These are phyloP conservation scores for Thalassiosira gravida DNA, from an alignment of 352 stramenopile genomes.

Conservation along the genomic window DNA sequence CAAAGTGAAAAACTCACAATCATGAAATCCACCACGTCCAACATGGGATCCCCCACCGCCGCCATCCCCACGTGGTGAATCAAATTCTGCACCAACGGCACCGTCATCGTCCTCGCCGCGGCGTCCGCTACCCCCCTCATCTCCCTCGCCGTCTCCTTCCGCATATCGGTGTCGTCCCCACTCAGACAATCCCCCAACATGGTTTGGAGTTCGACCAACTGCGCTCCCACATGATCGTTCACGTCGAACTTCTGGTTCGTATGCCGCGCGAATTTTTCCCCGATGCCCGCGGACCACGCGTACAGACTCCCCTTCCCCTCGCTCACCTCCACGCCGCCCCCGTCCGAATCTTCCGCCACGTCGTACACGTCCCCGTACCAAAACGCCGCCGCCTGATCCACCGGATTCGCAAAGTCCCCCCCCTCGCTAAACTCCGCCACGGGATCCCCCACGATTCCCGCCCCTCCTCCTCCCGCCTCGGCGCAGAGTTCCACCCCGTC, in stretches of 20 bases:
- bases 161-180: no score
- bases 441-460: constrained; percentile 8
- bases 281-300: constrained; percentile 61
- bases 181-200: constrained; percentile 37
- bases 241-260: no score
- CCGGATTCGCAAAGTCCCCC: constrained; percentile 36
- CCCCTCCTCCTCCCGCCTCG: not conserved
- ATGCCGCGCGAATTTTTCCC: no score
- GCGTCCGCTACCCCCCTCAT: constrained; percentile 52
- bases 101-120: constrained; percentile 61
- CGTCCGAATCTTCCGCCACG: not conserved
- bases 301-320: constrained; percentile 59
- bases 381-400: constrained; percentile 76
- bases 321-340: not conserved
- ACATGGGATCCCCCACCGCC: not conserved
- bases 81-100: constrained; percentile 79
- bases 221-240: constrained; percentile 64
- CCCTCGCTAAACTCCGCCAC: constrained; percentile 8
- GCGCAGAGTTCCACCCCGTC: constrained; percentile 64
- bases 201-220: constrained; percentile 58
- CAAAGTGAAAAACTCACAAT: constrained; percentile 55
- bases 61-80: constrained; percentile 67
- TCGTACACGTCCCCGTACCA: constrained; percentile 64
- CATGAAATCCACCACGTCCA: constrained; percentile 29
- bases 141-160: constrained; percentile 3